Evolutionary conservation across 495 filamentous ascomycete genomes (phyloP).

Genomic region (Xylaria longipes): DNA sequence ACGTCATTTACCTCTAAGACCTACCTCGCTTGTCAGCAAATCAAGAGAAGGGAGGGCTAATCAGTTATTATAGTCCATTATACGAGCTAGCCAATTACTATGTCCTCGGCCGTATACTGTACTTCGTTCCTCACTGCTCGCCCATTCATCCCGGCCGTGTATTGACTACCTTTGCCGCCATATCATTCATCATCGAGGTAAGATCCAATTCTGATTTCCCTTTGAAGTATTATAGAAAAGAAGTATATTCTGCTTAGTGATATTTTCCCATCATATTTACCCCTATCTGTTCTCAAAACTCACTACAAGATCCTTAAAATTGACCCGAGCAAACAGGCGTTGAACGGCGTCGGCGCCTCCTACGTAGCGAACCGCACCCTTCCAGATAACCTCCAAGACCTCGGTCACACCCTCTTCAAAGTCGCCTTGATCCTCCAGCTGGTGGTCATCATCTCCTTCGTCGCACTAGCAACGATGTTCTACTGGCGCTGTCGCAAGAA

Average conservation of each 20-base stretch:
- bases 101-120: conserved; percentile 75
- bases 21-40: neutral
- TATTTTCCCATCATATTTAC: neutral
- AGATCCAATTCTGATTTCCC: neutral
- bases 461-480: conserved; percentile 63
- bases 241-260: neutral
- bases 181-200: conserved; percentile 66
- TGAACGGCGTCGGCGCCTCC: conserved; percentile 74
- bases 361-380: conserved; percentile 62
- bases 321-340: conserved; percentile 28
- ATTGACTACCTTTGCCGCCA: conserved; percentile 72
- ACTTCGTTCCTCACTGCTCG: conserved; percentile 78
- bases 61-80: conserved; percentile 59
- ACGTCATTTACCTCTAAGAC: conserved; percentile 40
- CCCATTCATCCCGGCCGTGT: conserved; percentile 81
- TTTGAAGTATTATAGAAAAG: neutral
- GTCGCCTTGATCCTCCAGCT: conserved; percentile 72
- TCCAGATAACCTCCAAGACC: conserved; percentile 50
- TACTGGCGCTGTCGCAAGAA: conserved; percentile 62
- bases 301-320: neutral
- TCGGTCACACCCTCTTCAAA: conserved; percentile 67
- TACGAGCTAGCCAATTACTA: conserved; percentile 79
- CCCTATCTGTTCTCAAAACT: no score
- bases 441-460: conserved; percentile 65
- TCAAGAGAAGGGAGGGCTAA: neutral